Evolutionary conservation across 768 basidiomycete genomes (phyloP), one percentile per base, ranked within the genome.

Genomic region (Gloeostereum incarnatum): DNA sequence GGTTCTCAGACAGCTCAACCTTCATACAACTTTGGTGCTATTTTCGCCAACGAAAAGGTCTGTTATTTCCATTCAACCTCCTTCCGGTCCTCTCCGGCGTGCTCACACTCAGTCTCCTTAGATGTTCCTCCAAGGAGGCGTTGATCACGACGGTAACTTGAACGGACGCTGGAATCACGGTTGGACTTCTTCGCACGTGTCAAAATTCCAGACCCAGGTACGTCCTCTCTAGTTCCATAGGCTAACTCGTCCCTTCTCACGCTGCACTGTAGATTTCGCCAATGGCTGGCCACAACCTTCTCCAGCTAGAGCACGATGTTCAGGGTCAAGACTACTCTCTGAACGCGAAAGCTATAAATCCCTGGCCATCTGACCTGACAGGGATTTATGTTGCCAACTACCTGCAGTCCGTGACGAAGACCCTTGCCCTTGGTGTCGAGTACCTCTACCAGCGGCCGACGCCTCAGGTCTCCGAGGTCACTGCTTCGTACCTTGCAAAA

Each of bases 251-350:
- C 26, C 44, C 5, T 29, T 27, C 18, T 45, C 50, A 49, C 41
- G 42, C 45, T 34, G 40, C 44, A 46, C 42, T 44, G 20, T 55
- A 94, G 89, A 68, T 96, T 46, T 82, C 86, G 24, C 63, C 72
- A 54, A 71, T 78, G 59, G 61, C 64, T 11, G 85, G 85, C 13
- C 90, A 91, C 55, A 94, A 82, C 47, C 89, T 96, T 84, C 59
- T 96, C 40, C 88, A 93, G 50, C 47, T 93, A 30, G 96, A 99
- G 60, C 94, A 99, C 51, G 96, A 98, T 59, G 85, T 85, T 57
- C 75, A 78, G 49, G 94, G 92, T 18, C 69, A 68, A 41, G 94
- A 97, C 60, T 96, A 83, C 61, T 80, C 76, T 40, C 46, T 92
- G 27, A 93, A 92, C 56, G 51, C 75, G 49, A 96, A 96, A 59